Evolutionary conservation across 108 stramenopile genomes (phyloP).

Genomic region (Halocafeteria seosinensis): DNA sequence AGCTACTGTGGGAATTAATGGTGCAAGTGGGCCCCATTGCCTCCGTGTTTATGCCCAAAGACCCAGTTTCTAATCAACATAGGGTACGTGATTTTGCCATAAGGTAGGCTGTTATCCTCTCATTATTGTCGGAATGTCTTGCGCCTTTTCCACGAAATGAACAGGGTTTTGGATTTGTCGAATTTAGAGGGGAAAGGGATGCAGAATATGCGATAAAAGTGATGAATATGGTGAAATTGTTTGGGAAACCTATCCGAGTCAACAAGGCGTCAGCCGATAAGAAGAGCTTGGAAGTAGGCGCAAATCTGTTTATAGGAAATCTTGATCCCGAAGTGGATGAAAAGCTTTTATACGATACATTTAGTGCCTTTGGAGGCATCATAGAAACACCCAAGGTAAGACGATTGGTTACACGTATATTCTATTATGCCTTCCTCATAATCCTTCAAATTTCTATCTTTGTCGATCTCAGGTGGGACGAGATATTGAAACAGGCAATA

Average conservation of each 20-base stretch:
- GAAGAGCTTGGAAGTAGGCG: constrained; percentile 70
- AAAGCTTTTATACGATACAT: constrained; percentile 90
- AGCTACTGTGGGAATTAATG: constrained; percentile 76
- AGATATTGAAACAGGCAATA: constrained; percentile 47
- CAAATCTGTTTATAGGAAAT: constrained; percentile 92
- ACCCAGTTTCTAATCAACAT: constrained; percentile 66
- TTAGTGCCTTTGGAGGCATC: constrained; percentile 82
- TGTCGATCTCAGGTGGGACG: constrained; percentile 48
- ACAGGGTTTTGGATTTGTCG: constrained; percentile 93
- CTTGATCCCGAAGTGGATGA: constrained; percentile 84
- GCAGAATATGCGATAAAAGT: constrained; percentile 91
- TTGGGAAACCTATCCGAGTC: constrained; percentile 65
- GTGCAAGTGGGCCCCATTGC: constrained; percentile 74
- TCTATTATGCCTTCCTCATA: too few species aligned
- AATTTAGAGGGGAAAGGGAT: constrained; percentile 69
- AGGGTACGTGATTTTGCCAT: too few species aligned
- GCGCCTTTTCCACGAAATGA: background rate
- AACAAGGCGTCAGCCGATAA: constrained; percentile 66
- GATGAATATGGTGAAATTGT: constrained; percentile 88
- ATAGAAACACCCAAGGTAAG: constrained; percentile 66
- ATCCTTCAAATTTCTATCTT: constrained; percentile 8
- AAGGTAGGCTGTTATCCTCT: too few species aligned
- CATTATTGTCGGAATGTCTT: background rate
- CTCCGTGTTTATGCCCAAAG: constrained; percentile 92
- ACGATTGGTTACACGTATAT: constrained; percentile 58